Percentiles rank a stretch among this genome's conserved stretches.
phyloP scores from a whole-genome alignment of 1,284 basidiomycete species.

The Ustilago xerochloae region DNA sequence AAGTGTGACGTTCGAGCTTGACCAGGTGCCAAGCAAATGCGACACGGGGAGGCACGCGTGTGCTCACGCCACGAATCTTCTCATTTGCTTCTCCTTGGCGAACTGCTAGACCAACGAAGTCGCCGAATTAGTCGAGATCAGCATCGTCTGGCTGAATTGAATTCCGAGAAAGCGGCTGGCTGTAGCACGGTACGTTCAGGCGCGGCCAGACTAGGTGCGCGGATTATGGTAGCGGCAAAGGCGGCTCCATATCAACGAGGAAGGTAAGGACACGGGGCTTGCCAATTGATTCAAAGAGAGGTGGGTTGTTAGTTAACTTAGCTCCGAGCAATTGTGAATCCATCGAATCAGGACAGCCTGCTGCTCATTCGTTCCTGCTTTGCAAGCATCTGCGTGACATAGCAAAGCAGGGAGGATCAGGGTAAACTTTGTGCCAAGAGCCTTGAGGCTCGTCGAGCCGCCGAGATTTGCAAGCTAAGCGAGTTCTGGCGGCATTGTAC shows the following conservation, averaged over 20 bases:
- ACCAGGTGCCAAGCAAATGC: conserved; percentile 6
- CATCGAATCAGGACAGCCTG: neutral
- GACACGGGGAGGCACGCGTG: neutral
- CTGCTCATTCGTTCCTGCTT: neutral
- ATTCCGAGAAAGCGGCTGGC: too few species aligned
- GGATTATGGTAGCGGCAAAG: too few species aligned
- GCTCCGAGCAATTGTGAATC: too few species aligned
- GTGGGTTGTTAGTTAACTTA: too few species aligned
- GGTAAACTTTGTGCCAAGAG: conserved; percentile 21
- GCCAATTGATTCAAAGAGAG: neutral
- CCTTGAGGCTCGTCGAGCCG: conserved; percentile 16
- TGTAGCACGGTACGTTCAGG: too few species aligned
- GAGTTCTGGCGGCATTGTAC: neutral
- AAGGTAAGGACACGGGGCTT: too few species aligned
- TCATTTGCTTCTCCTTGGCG: neutral
- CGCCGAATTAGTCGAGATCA: neutral
- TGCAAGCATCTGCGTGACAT: neutral
- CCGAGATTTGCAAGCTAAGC: neutral
- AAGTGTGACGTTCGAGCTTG: neutral
- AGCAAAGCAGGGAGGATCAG: neutral
- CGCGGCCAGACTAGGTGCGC: too few species aligned
- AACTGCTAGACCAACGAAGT: too few species aligned
- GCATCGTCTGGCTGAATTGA: neutral
- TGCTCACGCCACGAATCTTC: neutral
- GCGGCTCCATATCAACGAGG: too few species aligned